A percentile compares a stretch with the other conserved stretches of the same genome.
phyloP scores from a whole-genome alignment of 139 green algal genomes.

The Dunaliella primolecta region DNA sequence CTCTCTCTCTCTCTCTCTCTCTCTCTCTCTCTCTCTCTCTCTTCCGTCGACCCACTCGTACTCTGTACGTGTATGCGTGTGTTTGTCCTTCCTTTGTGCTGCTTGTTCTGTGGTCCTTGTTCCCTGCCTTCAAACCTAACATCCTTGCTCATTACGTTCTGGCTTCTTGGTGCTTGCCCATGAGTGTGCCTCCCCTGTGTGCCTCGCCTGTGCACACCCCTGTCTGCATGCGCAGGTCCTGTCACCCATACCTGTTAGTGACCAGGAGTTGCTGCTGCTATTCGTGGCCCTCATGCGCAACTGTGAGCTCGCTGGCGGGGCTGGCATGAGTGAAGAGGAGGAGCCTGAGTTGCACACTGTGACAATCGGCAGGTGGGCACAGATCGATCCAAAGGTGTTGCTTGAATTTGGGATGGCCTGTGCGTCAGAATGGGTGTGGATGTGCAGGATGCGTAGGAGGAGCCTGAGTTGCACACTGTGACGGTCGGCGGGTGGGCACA shows the following conservation, averaged over 20 bases:
- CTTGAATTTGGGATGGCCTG: no score
- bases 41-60: no score
- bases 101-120: no score
- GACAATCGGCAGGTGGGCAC: constrained; percentile 17
- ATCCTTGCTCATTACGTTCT: not conserved
- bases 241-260: constrained; percentile 26
- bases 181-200: no score
- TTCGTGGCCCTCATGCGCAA: constrained; percentile 40
- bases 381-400: no score
- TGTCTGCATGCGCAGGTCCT: constrained; percentile 18
- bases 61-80: no score
- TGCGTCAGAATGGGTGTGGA: not conserved
- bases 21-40: no score
- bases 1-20: not conserved
- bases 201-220: not conserved
- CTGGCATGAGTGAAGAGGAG: not conserved
- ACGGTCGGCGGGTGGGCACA: not conserved
- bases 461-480: not conserved
- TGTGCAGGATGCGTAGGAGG: no score
- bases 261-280: constrained; percentile 50
- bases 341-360: constrained; percentile 26
- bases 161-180: no score
- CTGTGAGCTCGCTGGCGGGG: constrained; percentile 10
- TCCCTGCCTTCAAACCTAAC: no score
- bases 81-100: no score